phyloP scores from a whole-genome alignment of 1,139 yeast genomes.

The Candida gigantensis region DNA sequence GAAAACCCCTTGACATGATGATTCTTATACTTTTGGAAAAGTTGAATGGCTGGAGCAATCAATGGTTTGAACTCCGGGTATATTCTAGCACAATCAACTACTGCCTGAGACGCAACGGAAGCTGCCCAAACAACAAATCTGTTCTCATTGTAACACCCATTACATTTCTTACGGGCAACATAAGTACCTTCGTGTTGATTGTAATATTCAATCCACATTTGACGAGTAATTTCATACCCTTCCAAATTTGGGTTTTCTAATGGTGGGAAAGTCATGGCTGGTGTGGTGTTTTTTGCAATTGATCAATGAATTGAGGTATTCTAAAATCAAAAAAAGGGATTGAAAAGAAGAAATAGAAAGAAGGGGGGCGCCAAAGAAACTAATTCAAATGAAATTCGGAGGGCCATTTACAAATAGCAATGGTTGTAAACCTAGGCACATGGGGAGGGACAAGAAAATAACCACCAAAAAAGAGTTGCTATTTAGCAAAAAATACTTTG shows the following conservation, averaged over 20 bases:
- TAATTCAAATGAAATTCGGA: too few species aligned
- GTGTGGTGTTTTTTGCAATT: neutral
- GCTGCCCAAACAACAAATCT: constrained; percentile 69
- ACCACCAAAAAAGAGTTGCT: too few species aligned
- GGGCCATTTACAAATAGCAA: too few species aligned
- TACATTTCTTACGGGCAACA: constrained; percentile 40
- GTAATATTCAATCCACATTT: constrained; percentile 51
- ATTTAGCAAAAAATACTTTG: too few species aligned
- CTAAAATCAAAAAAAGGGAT: neutral
- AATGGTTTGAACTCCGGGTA: constrained; percentile 61
- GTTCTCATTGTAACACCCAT: constrained; percentile 56
- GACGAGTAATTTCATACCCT: constrained; percentile 49
- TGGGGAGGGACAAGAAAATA: too few species aligned
- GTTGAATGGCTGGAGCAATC: constrained; percentile 53
- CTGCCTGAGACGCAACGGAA: constrained; percentile 62
- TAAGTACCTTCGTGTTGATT: constrained; percentile 45
- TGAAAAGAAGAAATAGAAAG: neutral
- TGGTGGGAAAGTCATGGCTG: constrained; percentile 10
- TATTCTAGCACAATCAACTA: constrained; percentile 61
- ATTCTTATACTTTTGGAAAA: constrained; percentile 56
- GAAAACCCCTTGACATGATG: constrained; percentile 52
- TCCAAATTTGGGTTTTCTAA: constrained; percentile 46
- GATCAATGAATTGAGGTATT: too few species aligned
- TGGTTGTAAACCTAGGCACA: too few species aligned
- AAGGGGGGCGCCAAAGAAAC: too few species aligned